phyloP scores from a whole-genome alignment of 495 filamentous ascomycete genomes.

The Penicillium salamii region DNA sequence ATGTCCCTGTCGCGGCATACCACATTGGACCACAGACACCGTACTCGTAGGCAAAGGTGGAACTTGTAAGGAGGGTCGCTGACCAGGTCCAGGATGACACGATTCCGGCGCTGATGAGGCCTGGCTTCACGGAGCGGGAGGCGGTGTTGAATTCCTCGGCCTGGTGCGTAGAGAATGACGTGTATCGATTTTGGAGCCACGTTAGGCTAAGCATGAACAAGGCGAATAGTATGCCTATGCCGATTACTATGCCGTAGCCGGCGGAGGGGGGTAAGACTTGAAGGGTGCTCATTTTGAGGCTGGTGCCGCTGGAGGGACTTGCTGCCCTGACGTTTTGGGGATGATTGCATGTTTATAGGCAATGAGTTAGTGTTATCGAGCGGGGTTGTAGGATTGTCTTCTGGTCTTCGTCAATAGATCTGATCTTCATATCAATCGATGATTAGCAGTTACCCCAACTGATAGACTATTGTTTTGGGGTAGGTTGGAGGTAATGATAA shows the following conservation, averaged over 20 bases:
- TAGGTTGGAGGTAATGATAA: not conserved
- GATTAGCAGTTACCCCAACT: slow-evolving; percentile 1
- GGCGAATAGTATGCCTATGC: slow-evolving; percentile 46
- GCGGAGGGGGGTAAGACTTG: slow-evolving; percentile 29
- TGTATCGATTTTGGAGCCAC: slow-evolving; percentile 47
- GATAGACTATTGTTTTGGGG: not conserved
- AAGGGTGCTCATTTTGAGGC: slow-evolving; percentile 14
- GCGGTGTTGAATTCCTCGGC: slow-evolving; percentile 53
- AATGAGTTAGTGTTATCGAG: not conserved
- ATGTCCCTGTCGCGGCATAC: slow-evolving; percentile 41
- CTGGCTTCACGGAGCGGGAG: slow-evolving; percentile 44
- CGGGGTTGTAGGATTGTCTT: not conserved
- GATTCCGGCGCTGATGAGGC: slow-evolving; percentile 48
- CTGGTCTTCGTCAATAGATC: not conserved
- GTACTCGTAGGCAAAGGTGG: slow-evolving; percentile 47
- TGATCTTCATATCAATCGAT: not conserved
- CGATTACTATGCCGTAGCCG: slow-evolving; percentile 50
- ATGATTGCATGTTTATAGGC: not conserved
- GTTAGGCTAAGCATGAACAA: slow-evolving; percentile 43
- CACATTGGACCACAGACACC: slow-evolving; percentile 49
- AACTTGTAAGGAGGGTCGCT: slow-evolving; percentile 42
- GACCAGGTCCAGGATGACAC: slow-evolving; percentile 48
- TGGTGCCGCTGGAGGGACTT: too few species aligned
- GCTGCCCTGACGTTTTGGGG: too few species aligned
- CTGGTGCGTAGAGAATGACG: slow-evolving; percentile 40